These are phyloP conservation scores for Leucosporidium creatinivorum DNA, from an alignment of 768 basidiomycete genomes.

Conservation along the genomic window DNA sequence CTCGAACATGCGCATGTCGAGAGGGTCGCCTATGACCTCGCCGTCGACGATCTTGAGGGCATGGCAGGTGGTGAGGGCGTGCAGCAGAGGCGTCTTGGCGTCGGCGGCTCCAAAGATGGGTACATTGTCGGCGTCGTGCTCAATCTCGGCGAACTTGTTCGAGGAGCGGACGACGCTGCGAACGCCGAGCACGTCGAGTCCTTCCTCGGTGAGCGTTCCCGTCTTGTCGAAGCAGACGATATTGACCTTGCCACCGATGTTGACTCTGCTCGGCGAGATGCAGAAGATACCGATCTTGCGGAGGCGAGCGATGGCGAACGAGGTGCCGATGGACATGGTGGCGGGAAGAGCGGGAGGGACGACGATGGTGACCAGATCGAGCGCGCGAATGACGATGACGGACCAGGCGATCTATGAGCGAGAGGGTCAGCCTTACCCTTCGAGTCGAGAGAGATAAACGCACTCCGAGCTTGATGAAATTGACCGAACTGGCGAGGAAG, in stretches of 20 bases:
- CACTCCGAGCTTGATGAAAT: constrained; percentile 85
- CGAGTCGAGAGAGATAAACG: constrained; percentile 36
- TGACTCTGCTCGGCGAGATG: constrained; percentile 91
- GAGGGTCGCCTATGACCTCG: constrained; percentile 83
- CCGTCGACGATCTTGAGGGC: constrained; percentile 84
- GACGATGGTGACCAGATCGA: constrained; percentile 93
- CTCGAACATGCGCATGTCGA: constrained; percentile 96
- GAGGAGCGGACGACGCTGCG: constrained; percentile 69
- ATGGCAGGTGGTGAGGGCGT: constrained; percentile 93
- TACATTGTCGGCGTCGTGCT: constrained; percentile 77
- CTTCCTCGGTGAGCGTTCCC: constrained; percentile 95
- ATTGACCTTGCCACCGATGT: constrained; percentile 91
- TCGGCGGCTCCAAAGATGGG: constrained; percentile 54
- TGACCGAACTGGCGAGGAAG: constrained; percentile 82
- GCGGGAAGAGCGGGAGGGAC: constrained; percentile 96
- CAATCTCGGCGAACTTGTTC: constrained; percentile 75
- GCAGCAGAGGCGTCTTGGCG: constrained; percentile 71
- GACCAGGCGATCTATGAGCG: constrained; percentile 66
- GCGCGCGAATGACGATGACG: constrained; percentile 80
- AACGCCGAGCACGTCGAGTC: constrained; percentile 90
- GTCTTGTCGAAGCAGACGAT: constrained; percentile 99
- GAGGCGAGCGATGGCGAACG: constrained; percentile 82
- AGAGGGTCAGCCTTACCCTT: constrained; percentile 10
- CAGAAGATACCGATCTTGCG: constrained; percentile 86
- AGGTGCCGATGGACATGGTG: constrained; percentile 92